Evolutionary conservation across 352 stramenopile species (phyloP), one percentile per base, ranked within the genome.

Genomic region (Paralagenidium karlingii): DNA sequence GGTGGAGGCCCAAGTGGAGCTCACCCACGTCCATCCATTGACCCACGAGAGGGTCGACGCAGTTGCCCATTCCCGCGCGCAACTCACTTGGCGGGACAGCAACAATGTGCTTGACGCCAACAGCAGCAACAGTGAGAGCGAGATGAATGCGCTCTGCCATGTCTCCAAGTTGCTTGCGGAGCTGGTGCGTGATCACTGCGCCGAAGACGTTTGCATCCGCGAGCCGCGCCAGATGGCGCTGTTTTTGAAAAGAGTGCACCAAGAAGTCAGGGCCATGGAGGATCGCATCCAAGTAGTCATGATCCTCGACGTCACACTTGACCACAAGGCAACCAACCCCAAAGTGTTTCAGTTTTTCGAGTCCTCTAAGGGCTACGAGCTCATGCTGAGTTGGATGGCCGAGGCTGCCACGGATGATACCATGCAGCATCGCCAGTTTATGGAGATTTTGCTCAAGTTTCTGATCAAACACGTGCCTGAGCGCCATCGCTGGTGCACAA

Each of bases 211-310:
- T 22, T 55, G 51, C 28, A 51, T 71, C 10, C 57, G 50, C 29
- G 63, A 60, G 37, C 28, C 51, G 0, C 43, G 50, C 18, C 39
- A 64, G 33, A 59, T 87, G 20, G 40, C 56, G 22, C 29, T 27
- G 18, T 70, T 87, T 34, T 43, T 75, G 25, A 49, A 47, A 30
- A 43, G 45, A 5, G 49, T 68, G 25, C 38, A 40, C 21, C 55
- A 60, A 8, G 34, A 56, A 30, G 30, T 68, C 27, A 60, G 65
- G 33, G 75, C 51, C 1, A 40, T 53, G 1, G 69, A 84, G n/a
- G 74, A 84, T 52, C 53, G 57, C n/a, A 45, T 61, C 8, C 69
- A 81, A 37, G 45, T 63, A 19, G 43, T 84, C 0, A 83, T 75
- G 37, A 43, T 83, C 24, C 26, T 87, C 24, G 57, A 78, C 47